Conservation (phyloP, 768 basidiomycete species). For the Wakefieldia striispora region DNA sequence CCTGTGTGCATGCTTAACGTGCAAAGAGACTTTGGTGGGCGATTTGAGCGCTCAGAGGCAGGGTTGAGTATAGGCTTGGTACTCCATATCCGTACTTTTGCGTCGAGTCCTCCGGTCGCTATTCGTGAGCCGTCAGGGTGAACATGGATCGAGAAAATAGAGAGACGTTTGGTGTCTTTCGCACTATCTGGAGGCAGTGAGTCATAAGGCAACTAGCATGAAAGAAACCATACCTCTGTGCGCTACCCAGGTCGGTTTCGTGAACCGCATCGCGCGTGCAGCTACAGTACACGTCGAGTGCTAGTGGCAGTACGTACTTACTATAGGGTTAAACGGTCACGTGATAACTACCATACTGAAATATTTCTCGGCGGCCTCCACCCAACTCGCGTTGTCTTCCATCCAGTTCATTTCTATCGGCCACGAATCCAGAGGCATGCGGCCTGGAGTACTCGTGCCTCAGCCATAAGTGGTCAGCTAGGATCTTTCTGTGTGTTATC, state of each 20-base stretch:
- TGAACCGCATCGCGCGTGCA: conserved; percentile 64
- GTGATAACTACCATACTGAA: too few species aligned
- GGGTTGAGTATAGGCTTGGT: conserved; percentile 90
- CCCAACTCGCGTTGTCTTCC: too few species aligned
- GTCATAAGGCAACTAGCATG: not conserved
- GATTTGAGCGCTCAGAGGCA: conserved; percentile 61
- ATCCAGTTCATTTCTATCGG: too few species aligned
- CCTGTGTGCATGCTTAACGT: conserved; percentile 94
- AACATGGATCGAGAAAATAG: conserved; percentile 91
- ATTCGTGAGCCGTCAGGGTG: conserved; percentile 95
- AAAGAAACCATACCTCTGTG: conserved; percentile 53
- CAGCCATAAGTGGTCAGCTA: too few species aligned
- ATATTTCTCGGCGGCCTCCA: too few species aligned
- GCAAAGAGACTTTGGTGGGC: conserved; percentile 82
- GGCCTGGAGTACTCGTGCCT: too few species aligned
- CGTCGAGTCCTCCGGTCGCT: conserved; percentile 96
- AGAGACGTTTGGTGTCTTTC: conserved; percentile 62
- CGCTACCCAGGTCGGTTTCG: conserved; percentile 85
- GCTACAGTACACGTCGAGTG: too few species aligned
- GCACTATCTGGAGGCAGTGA: conserved; percentile 33
- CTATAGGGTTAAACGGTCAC: too few species aligned
- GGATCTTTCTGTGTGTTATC: too few species aligned
- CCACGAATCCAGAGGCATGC: too few species aligned
- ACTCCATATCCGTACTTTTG: conserved; percentile 96
- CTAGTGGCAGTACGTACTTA: too few species aligned